Evolutionary conservation across 257 asterid genomes (phyloP), one percentile per base, ranked within the genome.

Genomic region (Solanum paucissectum): DNA sequence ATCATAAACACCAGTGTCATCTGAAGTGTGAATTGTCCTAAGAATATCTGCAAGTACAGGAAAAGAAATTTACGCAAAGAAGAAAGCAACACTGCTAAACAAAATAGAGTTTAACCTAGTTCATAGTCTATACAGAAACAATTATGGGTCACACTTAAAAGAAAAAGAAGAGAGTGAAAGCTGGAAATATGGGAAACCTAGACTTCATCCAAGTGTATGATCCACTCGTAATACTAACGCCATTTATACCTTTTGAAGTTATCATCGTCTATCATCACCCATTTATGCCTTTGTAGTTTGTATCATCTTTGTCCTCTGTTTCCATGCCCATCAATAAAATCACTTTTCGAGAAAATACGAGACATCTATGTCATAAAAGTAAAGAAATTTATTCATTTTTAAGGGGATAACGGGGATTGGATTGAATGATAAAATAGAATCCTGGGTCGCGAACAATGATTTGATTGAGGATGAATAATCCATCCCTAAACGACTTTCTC

Each of bases 21-120:
- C 99, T 44, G 98, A 91, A 90, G 91, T 90, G 90, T 97, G 98
- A 91, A 97, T 92, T 88, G 98, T 94, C 83, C 95, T 92, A 21
- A 95, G 89, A 79, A 95, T 89, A 93, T 94, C 98, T 96, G 94
- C 93, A 92, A 74, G 91, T 71, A 68, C 66, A 71, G 82, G 88
- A 83, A 75, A 27, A 75, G 55, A 89, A 69, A 44, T 75, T 86
- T 52, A 85, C 77, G 86, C 82, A 86, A 83, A 73, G 73, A 82
- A 79, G 64, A 88, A 66, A 20, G 86, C 88, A 88, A 44, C 86
- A 77, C 64, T 77, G 29, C n/a, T 87, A 42, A 68, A 75, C 81
- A 83, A 27, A 83, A 32, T 60, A 36, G 83, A 85, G 89, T 42
- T 32, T 49, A 44, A 81, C 68, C 68, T 49, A 81, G 42, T 29